Conservation (phyloP, 2,329 filamentous ascomycete genomes). For the Cadophora luteo-olivacea region DNA sequence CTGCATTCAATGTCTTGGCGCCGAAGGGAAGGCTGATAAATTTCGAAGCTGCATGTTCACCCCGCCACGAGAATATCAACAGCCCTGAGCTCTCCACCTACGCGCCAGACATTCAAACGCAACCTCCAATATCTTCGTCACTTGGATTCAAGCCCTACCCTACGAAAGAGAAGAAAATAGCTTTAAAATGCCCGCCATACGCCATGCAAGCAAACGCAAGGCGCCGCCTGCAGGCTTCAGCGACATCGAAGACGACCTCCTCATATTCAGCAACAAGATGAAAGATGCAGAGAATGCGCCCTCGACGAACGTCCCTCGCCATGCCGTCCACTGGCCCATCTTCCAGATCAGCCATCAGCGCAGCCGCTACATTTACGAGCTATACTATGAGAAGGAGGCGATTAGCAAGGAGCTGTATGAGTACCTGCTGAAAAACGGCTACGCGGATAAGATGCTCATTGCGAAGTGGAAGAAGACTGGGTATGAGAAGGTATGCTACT, state of each 20-base stretch:
- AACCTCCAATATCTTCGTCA: background rate
- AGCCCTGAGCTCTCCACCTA: slow-evolving; percentile 9
- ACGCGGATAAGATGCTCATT: slow-evolving; percentile 93
- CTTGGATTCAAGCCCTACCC: background rate
- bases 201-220: slow-evolving; percentile 78
- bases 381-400: slow-evolving; percentile 97
- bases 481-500: slow-evolving; percentile 95
- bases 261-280: slow-evolving; percentile 90
- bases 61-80: slow-evolving; percentile 12
- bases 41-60: slow-evolving; percentile 14
- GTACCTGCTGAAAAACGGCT: slow-evolving; percentile 94
- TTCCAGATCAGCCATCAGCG: slow-evolving; percentile 97
- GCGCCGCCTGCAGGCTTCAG: slow-evolving; percentile 85
- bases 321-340: slow-evolving; percentile 95
- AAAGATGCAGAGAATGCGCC: slow-evolving; percentile 93
- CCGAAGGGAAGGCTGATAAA: slow-evolving; percentile 32
- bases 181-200: slow-evolving; percentile 73
- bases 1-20: slow-evolving; percentile 2
- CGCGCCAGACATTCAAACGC: background rate
- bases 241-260: slow-evolving; percentile 85
- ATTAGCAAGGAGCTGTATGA: slow-evolving; percentile 94
- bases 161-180: background rate
- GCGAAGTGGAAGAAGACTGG: slow-evolving; percentile 99
- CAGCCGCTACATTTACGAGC: slow-evolving; percentile 91
- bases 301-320: slow-evolving; percentile 78